Percentiles rank a stretch among this genome's conserved stretches.
Evolutionary conservation across 2,329 filamentous ascomycete species (phyloP).

Genomic region (Colletotrichum shisoi): DNA sequence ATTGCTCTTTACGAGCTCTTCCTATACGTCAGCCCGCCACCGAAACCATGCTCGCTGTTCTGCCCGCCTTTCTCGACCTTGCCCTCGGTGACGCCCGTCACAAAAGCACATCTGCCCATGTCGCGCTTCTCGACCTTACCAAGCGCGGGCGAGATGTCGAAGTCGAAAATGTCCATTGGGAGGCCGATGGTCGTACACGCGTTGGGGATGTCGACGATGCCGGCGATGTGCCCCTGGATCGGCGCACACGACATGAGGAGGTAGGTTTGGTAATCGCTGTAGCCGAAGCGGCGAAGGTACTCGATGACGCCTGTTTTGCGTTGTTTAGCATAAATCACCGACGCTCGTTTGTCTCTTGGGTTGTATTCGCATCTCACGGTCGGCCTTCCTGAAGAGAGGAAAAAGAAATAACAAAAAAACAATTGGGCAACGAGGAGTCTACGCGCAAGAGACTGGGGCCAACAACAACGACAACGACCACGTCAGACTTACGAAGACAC

Average conservation of each 20-base stretch:
- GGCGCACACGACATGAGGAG: conserved; percentile 85
- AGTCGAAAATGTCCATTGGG: conserved; percentile 94
- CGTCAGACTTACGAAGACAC: conserved; percentile 61
- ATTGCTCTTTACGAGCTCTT: conserved; percentile 10
- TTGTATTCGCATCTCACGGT: neutral
- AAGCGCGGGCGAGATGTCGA: conserved; percentile 78
- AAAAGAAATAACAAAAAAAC: neutral
- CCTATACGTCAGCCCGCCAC: conserved; percentile 61
- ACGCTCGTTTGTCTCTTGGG: neutral
- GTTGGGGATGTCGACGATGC: conserved; percentile 90
- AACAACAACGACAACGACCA: neutral
- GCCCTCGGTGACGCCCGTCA: conserved; percentile 56
- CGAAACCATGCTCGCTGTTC: conserved; percentile 60
- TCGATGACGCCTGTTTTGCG: conserved; percentile 70
- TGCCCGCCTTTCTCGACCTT: conserved; percentile 54
- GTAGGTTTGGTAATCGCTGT: conserved; percentile 80
- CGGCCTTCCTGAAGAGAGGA: neutral
- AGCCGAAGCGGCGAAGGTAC: conserved; percentile 78
- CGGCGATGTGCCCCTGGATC: conserved; percentile 85
- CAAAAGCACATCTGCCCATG: conserved; percentile 68
- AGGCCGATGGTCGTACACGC: conserved; percentile 87
- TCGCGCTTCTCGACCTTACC: conserved; percentile 54
- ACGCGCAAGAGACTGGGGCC: neutral
- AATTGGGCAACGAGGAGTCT: no score
- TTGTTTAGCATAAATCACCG: neutral